Evolutionary conservation across 1,139 yeast species (phyloP).

Genomic region (Taiozyma sp.): DNA sequence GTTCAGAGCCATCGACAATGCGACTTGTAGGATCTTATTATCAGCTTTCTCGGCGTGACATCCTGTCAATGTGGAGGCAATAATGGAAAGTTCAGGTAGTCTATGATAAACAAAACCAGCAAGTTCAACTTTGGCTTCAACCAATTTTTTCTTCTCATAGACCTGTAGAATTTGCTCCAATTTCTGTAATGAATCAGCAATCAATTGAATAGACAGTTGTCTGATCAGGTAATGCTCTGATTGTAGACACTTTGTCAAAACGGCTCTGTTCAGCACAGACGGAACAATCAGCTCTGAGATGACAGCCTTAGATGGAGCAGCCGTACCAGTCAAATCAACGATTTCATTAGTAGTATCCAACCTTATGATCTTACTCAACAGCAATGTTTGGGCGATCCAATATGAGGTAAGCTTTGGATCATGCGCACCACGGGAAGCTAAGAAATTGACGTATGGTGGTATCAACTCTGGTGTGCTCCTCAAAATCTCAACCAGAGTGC

Average conservation of each 20-base stretch:
- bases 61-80: slow-evolving; percentile 35
- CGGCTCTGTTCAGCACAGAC: slow-evolving; percentile 51
- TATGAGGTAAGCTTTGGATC: slow-evolving; percentile 73
- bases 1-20: slow-evolving; percentile 29
- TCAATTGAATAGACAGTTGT: slow-evolving; percentile 59
- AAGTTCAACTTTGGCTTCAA: slow-evolving; percentile 31
- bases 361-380: slow-evolving; percentile 53
- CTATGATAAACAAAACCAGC: slow-evolving; percentile 31
- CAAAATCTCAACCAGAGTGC: slow-evolving; percentile 48
- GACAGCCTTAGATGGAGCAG: slow-evolving; percentile 23
- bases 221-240: slow-evolving; percentile 51
- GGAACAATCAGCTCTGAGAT: slow-evolving; percentile 61
- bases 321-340: slow-evolving; percentile 22
- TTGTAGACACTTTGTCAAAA: slow-evolving; percentile 54
- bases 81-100: slow-evolving; percentile 44
- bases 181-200: slow-evolving; percentile 51
- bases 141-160: slow-evolving; percentile 38
- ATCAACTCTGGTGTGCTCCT: slow-evolving; percentile 60
- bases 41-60: slow-evolving; percentile 27
- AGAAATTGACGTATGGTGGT: slow-evolving; percentile 61
- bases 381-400: slow-evolving; percentile 72
- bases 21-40: slow-evolving; percentile 34
- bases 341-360: slow-evolving; percentile 44
- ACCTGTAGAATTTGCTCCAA: slow-evolving; percentile 35
- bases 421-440: slow-evolving; percentile 52